Evolutionary conservation across 352 stramenopile genomes (phyloP).

Genomic region (Phytopythium cucurbitacearum): DNA sequence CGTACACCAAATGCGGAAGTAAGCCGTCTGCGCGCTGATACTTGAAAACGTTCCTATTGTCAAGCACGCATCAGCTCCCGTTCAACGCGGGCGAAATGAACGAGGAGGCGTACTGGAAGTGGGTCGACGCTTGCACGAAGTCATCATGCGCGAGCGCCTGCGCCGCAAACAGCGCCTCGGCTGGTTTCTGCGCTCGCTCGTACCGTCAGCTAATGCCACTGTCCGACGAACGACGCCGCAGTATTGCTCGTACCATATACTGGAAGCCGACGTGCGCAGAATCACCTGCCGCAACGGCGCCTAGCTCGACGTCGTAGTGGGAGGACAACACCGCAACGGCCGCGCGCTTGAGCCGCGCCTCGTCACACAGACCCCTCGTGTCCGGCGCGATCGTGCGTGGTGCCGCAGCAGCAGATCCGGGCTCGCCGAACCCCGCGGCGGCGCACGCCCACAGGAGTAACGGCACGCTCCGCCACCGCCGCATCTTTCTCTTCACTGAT

Average conservation of each 20-base stretch:
- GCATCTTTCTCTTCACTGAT: background rate
- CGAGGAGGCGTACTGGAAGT: slow-evolving; percentile 41
- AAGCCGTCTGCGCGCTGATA: slow-evolving; percentile 52
- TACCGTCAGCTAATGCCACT: slow-evolving; percentile 6
- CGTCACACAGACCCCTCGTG: slow-evolving; percentile 28
- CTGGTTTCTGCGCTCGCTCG: slow-evolving; percentile 38
- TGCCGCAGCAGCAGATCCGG: no score
- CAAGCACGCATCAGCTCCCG: background rate
- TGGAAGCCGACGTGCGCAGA: slow-evolving; percentile 61
- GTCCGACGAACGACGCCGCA: background rate
- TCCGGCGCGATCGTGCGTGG: background rate
- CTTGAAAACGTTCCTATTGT: slow-evolving; percentile 39
- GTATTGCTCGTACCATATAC: slow-evolving; percentile 42
- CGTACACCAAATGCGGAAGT: slow-evolving; percentile 74
- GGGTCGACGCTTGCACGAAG: slow-evolving; percentile 48
- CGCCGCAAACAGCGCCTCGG: slow-evolving; percentile 68
- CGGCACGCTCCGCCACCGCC: background rate
- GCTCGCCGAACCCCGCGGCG: no score
- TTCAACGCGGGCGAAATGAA: no score
- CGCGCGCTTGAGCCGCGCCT: slow-evolving; percentile 38
- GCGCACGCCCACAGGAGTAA: background rate
- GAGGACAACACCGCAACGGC: slow-evolving; percentile 32
- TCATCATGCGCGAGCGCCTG: slow-evolving; percentile 78
- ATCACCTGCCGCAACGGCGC: slow-evolving; percentile 53
- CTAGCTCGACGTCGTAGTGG: slow-evolving; percentile 66